These are phyloP conservation scores for Cladosporium halotolerans DNA, from an alignment of 2,329 filamentous ascomycete species.

Conservation along the genomic window DNA sequence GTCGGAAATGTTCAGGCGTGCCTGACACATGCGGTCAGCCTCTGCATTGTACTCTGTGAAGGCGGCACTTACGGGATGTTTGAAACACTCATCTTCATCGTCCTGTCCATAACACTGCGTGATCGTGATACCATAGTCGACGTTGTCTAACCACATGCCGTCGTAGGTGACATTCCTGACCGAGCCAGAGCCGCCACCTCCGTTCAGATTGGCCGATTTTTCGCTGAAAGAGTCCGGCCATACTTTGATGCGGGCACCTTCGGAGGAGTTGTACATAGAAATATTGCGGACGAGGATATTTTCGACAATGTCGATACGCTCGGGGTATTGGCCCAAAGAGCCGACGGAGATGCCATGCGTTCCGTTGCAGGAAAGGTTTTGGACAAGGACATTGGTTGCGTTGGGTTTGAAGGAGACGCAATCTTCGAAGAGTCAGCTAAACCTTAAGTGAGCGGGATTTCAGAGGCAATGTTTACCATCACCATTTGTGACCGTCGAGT, in stretches of 20 bases:
- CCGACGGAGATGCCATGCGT: slow-evolving; percentile 61
- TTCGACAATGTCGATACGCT: slow-evolving; percentile 44
- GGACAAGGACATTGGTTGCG: slow-evolving; percentile 59
- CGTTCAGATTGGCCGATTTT: slow-evolving; percentile 49
- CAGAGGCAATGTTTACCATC: slow-evolving; percentile 37
- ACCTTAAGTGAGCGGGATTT: neutral
- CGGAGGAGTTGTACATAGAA: slow-evolving; percentile 39
- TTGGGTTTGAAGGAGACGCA: slow-evolving; percentile 50
- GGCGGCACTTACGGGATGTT: slow-evolving; percentile 19
- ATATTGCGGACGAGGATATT: slow-evolving; percentile 46
- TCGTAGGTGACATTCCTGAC: slow-evolving; percentile 29
- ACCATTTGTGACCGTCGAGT: slow-evolving; percentile 55
- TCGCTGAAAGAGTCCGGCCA: slow-evolving; percentile 44
- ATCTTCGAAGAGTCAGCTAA: neutral
- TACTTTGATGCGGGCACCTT: slow-evolving; percentile 52
- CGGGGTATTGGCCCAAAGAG: slow-evolving; percentile 52
- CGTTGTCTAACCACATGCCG: slow-evolving; percentile 17
- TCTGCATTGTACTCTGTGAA: too few species aligned
- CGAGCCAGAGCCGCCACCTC: slow-evolving; percentile 47
- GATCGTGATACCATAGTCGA: slow-evolving; percentile 1
- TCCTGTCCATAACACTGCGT: slow-evolving; percentile 10
- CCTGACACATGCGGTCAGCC: slow-evolving; percentile 32
- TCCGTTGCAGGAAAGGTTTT: slow-evolving; percentile 59
- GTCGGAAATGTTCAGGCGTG: slow-evolving; percentile 33
- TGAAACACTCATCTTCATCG: slow-evolving; percentile 35